These are phyloP conservation scores for Nakazawaea ernobii DNA, from an alignment of 805 yeast genomes.

Conservation along the genomic window DNA sequence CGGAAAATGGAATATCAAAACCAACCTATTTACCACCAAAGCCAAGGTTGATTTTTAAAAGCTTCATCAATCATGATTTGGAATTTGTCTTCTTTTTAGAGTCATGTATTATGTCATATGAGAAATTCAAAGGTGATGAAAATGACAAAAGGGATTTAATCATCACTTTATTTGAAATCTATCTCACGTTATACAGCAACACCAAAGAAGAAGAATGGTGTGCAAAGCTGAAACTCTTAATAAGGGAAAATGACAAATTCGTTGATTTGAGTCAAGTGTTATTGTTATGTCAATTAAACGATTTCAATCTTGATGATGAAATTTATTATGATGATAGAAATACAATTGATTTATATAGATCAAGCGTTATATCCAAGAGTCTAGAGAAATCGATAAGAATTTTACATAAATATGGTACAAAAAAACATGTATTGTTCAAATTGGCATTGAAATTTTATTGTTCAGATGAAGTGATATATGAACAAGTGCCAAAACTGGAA, in stretches of 20 bases:
- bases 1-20: constrained; percentile 16
- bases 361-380: constrained; percentile 54
- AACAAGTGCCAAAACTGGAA: constrained; percentile 46
- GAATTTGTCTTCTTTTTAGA: constrained; percentile 91
- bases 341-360: constrained; percentile 62
- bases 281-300: constrained; percentile 52
- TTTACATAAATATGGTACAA: constrained; percentile 52
- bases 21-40: constrained; percentile 89
- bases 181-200: constrained; percentile 51
- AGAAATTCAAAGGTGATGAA: constrained; percentile 62
- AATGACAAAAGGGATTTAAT: constrained; percentile 70
- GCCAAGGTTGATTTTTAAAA: constrained; percentile 80
- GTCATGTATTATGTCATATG: constrained; percentile 80
- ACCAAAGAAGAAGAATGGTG: constrained; percentile 43
- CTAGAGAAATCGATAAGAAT: constrained; percentile 51
- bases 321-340: constrained; percentile 31
- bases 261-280: constrained; percentile 53
- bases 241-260: constrained; percentile 32
- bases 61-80: constrained; percentile 79
- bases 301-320: constrained; percentile 43
- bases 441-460: constrained; percentile 60
- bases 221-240: constrained; percentile 51
- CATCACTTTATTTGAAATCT: constrained; percentile 78
- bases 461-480: constrained; percentile 45
- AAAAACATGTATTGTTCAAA: constrained; percentile 60